Evolutionary conservation across 202 grass and related monocot species (phyloP).

Genomic region (Schoenoplectus tabernaemontani): DNA sequence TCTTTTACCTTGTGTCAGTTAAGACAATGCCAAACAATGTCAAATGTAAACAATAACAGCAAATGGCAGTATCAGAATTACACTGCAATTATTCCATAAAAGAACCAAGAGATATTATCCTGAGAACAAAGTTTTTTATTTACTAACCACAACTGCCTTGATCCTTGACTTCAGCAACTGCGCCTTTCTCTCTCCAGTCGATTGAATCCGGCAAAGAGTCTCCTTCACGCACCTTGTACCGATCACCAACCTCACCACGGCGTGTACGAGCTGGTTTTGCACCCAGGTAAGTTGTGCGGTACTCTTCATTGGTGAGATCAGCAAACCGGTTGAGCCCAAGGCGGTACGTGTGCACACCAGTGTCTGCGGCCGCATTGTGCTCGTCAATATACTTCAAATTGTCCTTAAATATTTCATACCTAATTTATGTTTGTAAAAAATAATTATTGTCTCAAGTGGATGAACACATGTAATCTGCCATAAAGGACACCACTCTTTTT

Average conservation of each 20-base stretch:
- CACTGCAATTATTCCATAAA: neutral
- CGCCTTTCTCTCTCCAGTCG: slow-evolving; percentile 80
- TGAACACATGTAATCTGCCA: neutral
- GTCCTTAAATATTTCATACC: slow-evolving; percentile 57
- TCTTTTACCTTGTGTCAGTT: neutral
- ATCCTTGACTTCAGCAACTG: slow-evolving; percentile 52
- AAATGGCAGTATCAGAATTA: neutral
- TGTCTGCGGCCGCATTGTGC: slow-evolving; percentile 71
- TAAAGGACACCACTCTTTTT: neutral
- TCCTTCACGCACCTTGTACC: slow-evolving; percentile 40
- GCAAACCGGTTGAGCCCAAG: slow-evolving; percentile 83
- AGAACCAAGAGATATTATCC: neutral
- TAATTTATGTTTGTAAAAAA: neutral
- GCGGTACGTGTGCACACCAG: slow-evolving; percentile 59
- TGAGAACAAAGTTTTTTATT: neutral
- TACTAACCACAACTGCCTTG: slow-evolving; percentile 70
- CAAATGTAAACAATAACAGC: neutral
- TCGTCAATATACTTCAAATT: slow-evolving; percentile 66
- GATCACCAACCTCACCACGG: slow-evolving; percentile 21
- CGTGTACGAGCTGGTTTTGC: slow-evolving; percentile 12
- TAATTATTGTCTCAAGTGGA: neutral
- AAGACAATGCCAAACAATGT: neutral
- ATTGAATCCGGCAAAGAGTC: slow-evolving; percentile 54
- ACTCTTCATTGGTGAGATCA: slow-evolving; percentile 86
- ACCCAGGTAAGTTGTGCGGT: slow-evolving; percentile 60